These are phyloP conservation scores for Sclerotinia trifoliorum DNA, from an alignment of 2,329 filamentous ascomycete species.

Conservation along the genomic window DNA sequence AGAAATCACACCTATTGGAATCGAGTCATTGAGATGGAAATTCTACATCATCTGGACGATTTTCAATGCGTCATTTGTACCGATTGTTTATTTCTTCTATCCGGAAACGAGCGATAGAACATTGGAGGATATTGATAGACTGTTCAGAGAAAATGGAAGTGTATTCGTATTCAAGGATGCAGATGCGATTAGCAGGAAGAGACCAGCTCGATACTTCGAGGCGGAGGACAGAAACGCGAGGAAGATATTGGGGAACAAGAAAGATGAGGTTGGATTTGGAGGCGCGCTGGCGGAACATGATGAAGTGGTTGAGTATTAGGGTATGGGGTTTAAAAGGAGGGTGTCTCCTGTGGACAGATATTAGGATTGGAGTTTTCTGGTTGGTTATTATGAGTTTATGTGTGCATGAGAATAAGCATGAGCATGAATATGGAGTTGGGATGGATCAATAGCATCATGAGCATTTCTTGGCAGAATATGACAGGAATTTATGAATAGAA, in stretches of 20 bases:
- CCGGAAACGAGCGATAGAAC: conserved; percentile 47
- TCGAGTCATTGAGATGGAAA: conserved; percentile 54
- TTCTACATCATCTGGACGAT: conserved; percentile 56
- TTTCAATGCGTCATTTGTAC: conserved; percentile 46
- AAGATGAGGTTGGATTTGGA: not conserved
- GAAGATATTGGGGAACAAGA: not conserved
- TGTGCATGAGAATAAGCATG: not conserved
- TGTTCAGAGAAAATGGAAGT: conserved; percentile 18
- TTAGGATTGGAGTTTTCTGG: not conserved
- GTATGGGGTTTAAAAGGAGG: not conserved
- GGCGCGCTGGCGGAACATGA: conserved; percentile 15
- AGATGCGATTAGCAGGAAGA: conserved; percentile 11
- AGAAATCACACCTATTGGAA: conserved; percentile 41
- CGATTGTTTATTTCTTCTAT: conserved; percentile 48
- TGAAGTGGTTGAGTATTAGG: conserved; percentile 5
- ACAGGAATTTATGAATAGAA: not conserved
- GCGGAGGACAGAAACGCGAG: not conserved
- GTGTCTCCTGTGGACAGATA: not conserved
- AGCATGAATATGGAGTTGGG: conserved; percentile 1
- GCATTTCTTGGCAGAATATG: not conserved
- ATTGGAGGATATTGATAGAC: conserved; percentile 20
- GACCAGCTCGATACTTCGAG: conserved; percentile 18
- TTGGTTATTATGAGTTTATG: not conserved
- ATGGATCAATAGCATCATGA: not conserved
- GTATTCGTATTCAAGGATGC: conserved; percentile 9